A percentile compares a stretch with the other conserved stretches of the same genome.
phyloP scores from a whole-genome alignment of 169 alveolate genomes.

The Eimeria falciformis region DNA sequence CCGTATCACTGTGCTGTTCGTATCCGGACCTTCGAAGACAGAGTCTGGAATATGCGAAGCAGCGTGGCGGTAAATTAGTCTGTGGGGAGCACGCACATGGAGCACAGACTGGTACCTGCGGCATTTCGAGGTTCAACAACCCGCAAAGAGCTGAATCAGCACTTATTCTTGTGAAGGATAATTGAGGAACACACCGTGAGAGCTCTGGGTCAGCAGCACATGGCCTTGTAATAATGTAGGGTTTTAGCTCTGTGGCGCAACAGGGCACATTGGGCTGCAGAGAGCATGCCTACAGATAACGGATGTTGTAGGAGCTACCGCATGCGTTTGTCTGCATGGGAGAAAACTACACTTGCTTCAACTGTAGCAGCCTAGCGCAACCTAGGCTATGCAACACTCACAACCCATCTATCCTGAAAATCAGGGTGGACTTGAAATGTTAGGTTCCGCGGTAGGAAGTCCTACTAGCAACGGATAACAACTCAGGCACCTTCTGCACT shows the following conservation, averaged over 20 bases:
- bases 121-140: not conserved
- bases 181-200: slow-evolving; percentile 23
- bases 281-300: not conserved
- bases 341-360: too few species aligned
- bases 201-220: slow-evolving; percentile 76
- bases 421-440: too few species aligned
- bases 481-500: not conserved
- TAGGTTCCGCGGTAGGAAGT: too few species aligned
- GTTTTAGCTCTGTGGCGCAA: slow-evolving; percentile 31
- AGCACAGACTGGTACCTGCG: not conserved
- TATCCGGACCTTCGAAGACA: slow-evolving; percentile 53
- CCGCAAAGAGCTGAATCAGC: not conserved
- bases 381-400: too few species aligned
- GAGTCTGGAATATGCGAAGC: slow-evolving; percentile 62
- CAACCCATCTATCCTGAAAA: too few species aligned
- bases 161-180: too few species aligned
- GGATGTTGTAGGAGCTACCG: too few species aligned
- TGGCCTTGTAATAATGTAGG: slow-evolving; percentile 71
- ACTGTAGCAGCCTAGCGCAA: too few species aligned
- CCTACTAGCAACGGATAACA: too few species aligned
- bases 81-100: not conserved
- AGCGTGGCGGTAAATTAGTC: slow-evolving; percentile 63
- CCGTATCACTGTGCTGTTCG: too few species aligned
- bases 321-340: too few species aligned
- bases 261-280: not conserved